Conservation (phyloP, 768 basidiomycete species). For the Hericium alpestre region DNA sequence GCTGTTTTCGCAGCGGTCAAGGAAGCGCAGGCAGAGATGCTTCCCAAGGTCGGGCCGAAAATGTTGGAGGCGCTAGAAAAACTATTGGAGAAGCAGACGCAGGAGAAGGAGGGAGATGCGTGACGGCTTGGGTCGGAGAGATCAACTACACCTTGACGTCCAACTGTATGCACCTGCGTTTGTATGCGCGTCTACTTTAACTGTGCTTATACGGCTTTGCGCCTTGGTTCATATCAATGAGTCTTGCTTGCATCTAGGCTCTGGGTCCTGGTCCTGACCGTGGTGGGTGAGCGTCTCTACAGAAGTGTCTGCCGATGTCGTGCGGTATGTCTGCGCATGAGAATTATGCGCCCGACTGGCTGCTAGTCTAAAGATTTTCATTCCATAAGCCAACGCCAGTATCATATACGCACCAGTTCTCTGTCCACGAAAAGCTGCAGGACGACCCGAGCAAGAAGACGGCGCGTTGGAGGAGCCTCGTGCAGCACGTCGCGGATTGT, state of each 20-base stretch:
- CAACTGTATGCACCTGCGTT: too few species aligned
- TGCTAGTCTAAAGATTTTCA: background rate
- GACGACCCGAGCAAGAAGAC: conserved; percentile 4
- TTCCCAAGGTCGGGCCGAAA: background rate
- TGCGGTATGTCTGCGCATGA: too few species aligned
- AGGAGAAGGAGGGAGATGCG: background rate
- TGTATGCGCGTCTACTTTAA: too few species aligned
- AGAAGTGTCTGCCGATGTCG: too few species aligned
- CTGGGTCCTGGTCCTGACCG: too few species aligned
- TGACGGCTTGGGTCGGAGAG: too few species aligned
- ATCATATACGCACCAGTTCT: conserved; percentile 4
- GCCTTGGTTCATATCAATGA: too few species aligned
- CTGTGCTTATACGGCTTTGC: too few species aligned
- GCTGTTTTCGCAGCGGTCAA: background rate
- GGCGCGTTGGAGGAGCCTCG: background rate
- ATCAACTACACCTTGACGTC: too few species aligned
- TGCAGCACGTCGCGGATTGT: background rate
- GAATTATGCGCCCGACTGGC: too few species aligned
- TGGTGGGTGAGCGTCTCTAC: too few species aligned
- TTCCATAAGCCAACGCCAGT: conserved; percentile 1
- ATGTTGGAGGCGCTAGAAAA: background rate
- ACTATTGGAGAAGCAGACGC: background rate
- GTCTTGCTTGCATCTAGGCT: too few species aligned
- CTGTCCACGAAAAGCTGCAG: conserved; percentile 1
- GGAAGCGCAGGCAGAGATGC: background rate